Evolutionary conservation across 768 basidiomycete species (phyloP), one percentile per base, ranked within the genome.

Genomic region (Neoboletus brunneissimus): DNA sequence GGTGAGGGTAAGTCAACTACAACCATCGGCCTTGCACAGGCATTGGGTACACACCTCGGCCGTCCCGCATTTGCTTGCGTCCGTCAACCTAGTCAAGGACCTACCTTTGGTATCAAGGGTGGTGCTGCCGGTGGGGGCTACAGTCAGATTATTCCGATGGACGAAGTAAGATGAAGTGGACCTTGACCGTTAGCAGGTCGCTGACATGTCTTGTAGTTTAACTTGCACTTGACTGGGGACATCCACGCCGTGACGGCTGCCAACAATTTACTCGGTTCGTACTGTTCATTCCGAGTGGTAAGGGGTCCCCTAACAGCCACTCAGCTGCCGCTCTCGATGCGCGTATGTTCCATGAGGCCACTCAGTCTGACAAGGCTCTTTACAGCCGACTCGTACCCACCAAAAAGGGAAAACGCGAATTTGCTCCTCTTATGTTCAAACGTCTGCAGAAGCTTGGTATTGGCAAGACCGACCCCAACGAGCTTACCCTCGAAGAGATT

Each of bases 1-100:
- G 96, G 96, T 44, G 97, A 98, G 76, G 97, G 97, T 42, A 98
- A 99, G 74, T 98, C 95, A 6, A 98, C 97, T 6, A 98, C 95
- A 0, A 98, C 95, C 13, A 93, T 98, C 61, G 96, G 96, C 69
- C 81, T 99, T 51, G 93, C 94, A 10, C 96, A 99, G 70, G 96
- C 96, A 32, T 81, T 99, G 56, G 94, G 94, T 42, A 97, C 95
- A 45, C 94, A 97, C 71, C 84, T 98, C 35, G 87, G 87, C 56
- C 92, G 95, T 53, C 88, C 92, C 32, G 83, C 94, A 11, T 98
- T 97, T 72, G 96, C 97, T 45, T 97, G 94, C 71, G 94, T 98
- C 23, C 88, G 96, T 53, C 97, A 99, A 70, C 97, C 97, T 5
- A 94, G 93, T 76, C 96, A 99, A 73, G 96, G 97, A 13, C 96